Evolutionary conservation across 352 stramenopile genomes (phyloP).

Genomic region (Globisporangium iwayamae): DNA sequence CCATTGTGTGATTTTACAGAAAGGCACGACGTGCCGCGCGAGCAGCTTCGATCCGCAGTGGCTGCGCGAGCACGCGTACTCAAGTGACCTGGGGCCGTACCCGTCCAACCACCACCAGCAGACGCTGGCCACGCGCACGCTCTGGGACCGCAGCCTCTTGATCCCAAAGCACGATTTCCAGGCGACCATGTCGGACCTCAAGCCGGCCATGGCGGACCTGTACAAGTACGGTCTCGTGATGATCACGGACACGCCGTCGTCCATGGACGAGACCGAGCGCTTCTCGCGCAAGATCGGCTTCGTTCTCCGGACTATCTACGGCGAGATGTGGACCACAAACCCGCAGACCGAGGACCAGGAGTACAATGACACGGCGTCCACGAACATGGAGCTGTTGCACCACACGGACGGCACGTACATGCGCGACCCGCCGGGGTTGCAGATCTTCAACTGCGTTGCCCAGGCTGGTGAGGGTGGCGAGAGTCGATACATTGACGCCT

Average conservation of each 20-base stretch:
- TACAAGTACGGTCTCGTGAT: conserved; percentile 71
- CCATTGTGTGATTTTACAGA: conserved; percentile 20
- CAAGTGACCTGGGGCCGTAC: conserved; percentile 37
- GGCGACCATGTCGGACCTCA: conserved; percentile 44
- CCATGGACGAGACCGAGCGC: conserved; percentile 77
- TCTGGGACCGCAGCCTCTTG: conserved; percentile 49
- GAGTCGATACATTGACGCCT: conserved; percentile 80
- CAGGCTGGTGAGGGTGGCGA: conserved; percentile 70
- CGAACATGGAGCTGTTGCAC: conserved; percentile 77
- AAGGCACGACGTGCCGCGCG: conserved; percentile 44
- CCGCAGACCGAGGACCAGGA: conserved; percentile 55
- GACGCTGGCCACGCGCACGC: conserved; percentile 38
- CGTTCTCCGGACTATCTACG: conserved; percentile 85
- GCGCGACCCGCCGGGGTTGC: conserved; percentile 76
- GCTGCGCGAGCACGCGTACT: conserved; percentile 75
- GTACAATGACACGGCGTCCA: conserved; percentile 89
- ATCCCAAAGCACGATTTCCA: conserved; percentile 49
- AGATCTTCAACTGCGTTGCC: conserved; percentile 88
- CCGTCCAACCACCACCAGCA: conserved; percentile 57
- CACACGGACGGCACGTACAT: conserved; percentile 90
- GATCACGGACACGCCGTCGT: conserved; percentile 55
- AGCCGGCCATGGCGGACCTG: conserved; percentile 66
- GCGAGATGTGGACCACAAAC: conserved; percentile 88
- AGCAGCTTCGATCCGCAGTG: conserved; percentile 72
- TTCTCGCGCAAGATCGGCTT: conserved; percentile 84